Base-by-base conservation (phyloP, 106 monocot genomes). In the Narthecium ossifragum region DNA sequence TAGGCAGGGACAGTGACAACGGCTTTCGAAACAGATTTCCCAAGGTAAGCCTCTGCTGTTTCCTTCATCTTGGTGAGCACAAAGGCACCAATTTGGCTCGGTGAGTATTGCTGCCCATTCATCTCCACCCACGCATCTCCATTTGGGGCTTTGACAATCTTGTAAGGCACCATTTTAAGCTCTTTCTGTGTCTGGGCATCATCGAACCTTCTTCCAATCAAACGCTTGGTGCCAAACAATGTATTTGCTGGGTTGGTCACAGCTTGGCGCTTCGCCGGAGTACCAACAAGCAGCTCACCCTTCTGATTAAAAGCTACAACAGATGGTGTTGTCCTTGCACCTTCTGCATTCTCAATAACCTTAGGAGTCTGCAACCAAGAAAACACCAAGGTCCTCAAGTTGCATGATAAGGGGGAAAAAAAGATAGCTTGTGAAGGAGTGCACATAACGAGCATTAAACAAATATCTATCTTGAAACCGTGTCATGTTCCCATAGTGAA, bases 51-150 rank as follows among this genome's bases (percentile, higher is more conserved):
- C 46, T 90, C 82, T 3, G 82, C 77, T 4, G 82, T 75, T 52
- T 75, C 75, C 46, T 75, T 75, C 75, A 75, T 75, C 46, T 75
- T 75, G 29, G 75, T 75, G 6, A 81, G 68, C 10, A 82, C 64
- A 62, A 82, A 82, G n/a, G 77, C 82, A 46, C 82, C 77, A 46
- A 82, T 68, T 18, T 82, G 82, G 30, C 85, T 85, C 0, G 90
- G 90, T 0, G 90, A 90, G 69, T 90, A 90, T 37, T 85, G 82
- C 60, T 90, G 82, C 13, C 90, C 90, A 41, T 69, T 82, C 75
- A 82, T 71, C 54, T 90, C 85, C 8, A 90, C 85, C 90, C 90
- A 90, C 32, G 90, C 90, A 73, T 90, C 90, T 13, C 89, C 89
- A 53, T 75, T 89, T 1, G 84, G 69, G 1, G 81, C 90, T 49